Evolutionary conservation across 2,329 filamentous ascomycete species (phyloP).

Genomic region (Blastomyces parvus): DNA sequence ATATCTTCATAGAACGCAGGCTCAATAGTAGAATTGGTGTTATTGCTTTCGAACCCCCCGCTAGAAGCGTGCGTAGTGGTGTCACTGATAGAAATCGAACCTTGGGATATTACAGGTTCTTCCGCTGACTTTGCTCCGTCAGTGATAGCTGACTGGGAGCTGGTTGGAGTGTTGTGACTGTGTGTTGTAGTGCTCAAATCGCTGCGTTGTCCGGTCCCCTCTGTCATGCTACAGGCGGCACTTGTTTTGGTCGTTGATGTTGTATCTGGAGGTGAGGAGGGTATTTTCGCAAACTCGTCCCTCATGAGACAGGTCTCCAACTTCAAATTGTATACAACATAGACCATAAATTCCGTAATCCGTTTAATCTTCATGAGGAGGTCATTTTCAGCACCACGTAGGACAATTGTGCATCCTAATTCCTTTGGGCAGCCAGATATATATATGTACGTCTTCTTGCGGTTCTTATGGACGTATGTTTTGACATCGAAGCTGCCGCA

Average conservation of each 20-base stretch:
- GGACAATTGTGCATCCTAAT: slow-evolving; percentile 85
- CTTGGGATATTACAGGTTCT: slow-evolving; percentile 15
- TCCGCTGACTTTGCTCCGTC: slow-evolving; percentile 14
- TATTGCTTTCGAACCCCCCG: slow-evolving; percentile 49
- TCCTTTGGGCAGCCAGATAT: slow-evolving; percentile 82
- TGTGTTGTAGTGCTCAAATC: not conserved
- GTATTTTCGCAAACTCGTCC: slow-evolving; percentile 82
- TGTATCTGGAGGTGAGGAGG: slow-evolving; percentile 27
- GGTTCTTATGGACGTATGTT: slow-evolving; percentile 76
- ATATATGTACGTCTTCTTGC: slow-evolving; percentile 93
- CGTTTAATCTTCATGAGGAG: slow-evolving; percentile 72
- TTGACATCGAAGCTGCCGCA: slow-evolving; percentile 89
- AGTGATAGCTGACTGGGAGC: slow-evolving; percentile 7
- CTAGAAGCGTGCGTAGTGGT: slow-evolving; percentile 14
- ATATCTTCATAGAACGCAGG: slow-evolving; percentile 93
- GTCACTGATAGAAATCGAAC: slow-evolving; percentile 14
- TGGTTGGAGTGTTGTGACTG: slow-evolving; percentile 9
- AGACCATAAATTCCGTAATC: slow-evolving; percentile 97
- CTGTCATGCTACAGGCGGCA: not conserved
- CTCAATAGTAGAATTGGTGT: slow-evolving; percentile 59
- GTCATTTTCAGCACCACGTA: slow-evolving; percentile 67
- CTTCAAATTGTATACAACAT: slow-evolving; percentile 95
- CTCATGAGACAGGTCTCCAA: slow-evolving; percentile 89
- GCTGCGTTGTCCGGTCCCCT: not conserved
- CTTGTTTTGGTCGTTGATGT: slow-evolving; percentile 11